Evolutionary conservation across 345 rosid genomes (phyloP).

Genomic region (Eucalyptus decipiens): DNA sequence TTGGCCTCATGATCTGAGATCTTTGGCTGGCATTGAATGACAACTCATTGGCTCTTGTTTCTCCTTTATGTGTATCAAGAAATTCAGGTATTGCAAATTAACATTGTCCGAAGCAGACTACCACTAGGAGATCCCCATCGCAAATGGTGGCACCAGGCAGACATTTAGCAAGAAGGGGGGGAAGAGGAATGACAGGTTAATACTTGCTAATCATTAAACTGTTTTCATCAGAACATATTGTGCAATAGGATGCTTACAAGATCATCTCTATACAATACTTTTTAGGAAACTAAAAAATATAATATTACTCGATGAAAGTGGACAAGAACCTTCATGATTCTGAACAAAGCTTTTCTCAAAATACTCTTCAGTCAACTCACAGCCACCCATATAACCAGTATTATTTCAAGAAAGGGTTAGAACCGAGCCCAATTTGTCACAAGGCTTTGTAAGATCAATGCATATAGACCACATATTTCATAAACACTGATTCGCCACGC

Average conservation of each 20-base stretch:
- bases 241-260: background rate
- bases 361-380: background rate
- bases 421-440: background rate
- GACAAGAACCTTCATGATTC: background rate
- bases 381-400: background rate
- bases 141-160: background rate
- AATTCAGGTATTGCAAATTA: background rate
- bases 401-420: background rate
- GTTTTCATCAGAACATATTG: background rate
- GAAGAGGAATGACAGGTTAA: background rate
- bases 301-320: background rate
- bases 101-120: background rate
- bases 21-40: background rate
- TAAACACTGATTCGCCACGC: background rate
- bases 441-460: background rate
- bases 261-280: background rate
- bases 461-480: background rate
- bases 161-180: background rate
- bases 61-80: background rate
- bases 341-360: background rate
- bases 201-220: background rate
- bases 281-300: background rate
- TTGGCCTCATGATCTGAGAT: background rate
- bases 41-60: background rate
- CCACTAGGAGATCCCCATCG: background rate